Conservation (phyloP, 106 monocot genomes). For the Acanthochlamys bracteata region DNA sequence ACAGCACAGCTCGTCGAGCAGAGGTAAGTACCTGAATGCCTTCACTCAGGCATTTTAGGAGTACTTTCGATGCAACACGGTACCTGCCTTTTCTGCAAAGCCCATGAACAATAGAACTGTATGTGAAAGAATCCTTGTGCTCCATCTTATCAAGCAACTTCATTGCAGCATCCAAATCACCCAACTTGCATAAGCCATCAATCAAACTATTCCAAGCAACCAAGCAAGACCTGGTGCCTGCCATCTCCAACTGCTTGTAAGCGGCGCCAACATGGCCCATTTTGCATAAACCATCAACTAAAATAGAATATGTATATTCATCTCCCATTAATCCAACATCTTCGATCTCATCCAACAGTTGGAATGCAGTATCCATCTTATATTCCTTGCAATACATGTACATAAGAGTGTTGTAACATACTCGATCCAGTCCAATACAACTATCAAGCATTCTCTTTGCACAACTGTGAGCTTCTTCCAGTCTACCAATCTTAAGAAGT, state of each 20-base stretch:
- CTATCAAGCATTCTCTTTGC: constrained; percentile 40
- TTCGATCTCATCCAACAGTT: constrained; percentile 47
- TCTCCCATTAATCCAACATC: constrained; percentile 48
- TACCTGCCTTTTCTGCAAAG: constrained; percentile 53
- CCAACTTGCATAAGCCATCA: constrained; percentile 57
- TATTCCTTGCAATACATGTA: constrained; percentile 61
- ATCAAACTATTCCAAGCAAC: constrained; percentile 78
- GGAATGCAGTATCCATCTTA: constrained; percentile 42
- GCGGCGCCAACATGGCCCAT: constrained; percentile 44
- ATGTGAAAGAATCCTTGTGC: constrained; percentile 68
- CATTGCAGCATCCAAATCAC: constrained; percentile 53
- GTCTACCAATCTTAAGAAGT: constrained; percentile 46
- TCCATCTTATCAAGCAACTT: constrained; percentile 52
- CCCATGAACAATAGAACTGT: constrained; percentile 60
- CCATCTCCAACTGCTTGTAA: constrained; percentile 26
- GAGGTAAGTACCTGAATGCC: constrained; percentile 49
- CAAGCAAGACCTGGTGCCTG: constrained; percentile 24
- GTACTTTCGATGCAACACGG: constrained; percentile 44
- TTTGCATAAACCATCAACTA: constrained; percentile 74
- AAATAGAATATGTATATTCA: constrained; percentile 68
- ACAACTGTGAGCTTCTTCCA: constrained; percentile 47
- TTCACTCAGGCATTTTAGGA: constrained; percentile 36
- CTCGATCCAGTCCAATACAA: constrained; percentile 48
- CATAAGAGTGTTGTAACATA: constrained; percentile 75
- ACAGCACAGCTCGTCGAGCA: constrained; percentile 43